These are phyloP conservation scores for Tylopilus balloui DNA, from an alignment of 768 basidiomycete genomes.

Conservation along the genomic window DNA sequence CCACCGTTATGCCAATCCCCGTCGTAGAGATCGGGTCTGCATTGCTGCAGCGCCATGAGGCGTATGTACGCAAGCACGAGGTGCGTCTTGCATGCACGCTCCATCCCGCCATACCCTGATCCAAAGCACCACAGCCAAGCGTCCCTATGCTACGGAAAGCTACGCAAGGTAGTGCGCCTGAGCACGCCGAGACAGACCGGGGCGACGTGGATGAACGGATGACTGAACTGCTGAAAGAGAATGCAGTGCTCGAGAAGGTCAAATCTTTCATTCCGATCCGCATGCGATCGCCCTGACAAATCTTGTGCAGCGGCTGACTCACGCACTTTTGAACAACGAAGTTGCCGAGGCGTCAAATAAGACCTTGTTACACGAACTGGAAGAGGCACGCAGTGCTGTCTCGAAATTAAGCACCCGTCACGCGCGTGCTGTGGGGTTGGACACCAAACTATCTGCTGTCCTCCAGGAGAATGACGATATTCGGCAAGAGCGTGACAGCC, in stretches of 20 bases:
- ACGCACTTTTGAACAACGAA: slow-evolving; percentile 78
- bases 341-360: slow-evolving; percentile 77
- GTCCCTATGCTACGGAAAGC: slow-evolving; percentile 12
- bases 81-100: slow-evolving; percentile 33
- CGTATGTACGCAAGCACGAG: slow-evolving; percentile 72
- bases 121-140: slow-evolving; percentile 15
- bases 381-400: slow-evolving; percentile 64
- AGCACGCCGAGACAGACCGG: slow-evolving; percentile 10
- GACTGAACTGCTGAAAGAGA: slow-evolving; percentile 48
- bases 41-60: slow-evolving; percentile 79
- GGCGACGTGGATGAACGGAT: slow-evolving; percentile 33
- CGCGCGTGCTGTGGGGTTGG: slow-evolving; percentile 67
- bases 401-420: slow-evolving; percentile 65
- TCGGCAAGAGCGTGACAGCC: slow-evolving; percentile 75
- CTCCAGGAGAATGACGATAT: slow-evolving; percentile 78
- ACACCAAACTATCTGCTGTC: slow-evolving; percentile 58
- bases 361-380: slow-evolving; percentile 65
- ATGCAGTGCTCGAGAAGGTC: slow-evolving; percentile 49
- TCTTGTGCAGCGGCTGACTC: slow-evolving; percentile 58
- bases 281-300: slow-evolving; percentile 4
- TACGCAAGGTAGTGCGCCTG: slow-evolving; percentile 11
- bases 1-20: slow-evolving; percentile 3
- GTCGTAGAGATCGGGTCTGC: slow-evolving; percentile 83
- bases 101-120: slow-evolving; percentile 12
- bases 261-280: neutral